Evolutionary conservation across 177 flowering plant species (phyloP), one percentile per base, ranked within the genome.

Genomic region (Vitis hybrid): DNA sequence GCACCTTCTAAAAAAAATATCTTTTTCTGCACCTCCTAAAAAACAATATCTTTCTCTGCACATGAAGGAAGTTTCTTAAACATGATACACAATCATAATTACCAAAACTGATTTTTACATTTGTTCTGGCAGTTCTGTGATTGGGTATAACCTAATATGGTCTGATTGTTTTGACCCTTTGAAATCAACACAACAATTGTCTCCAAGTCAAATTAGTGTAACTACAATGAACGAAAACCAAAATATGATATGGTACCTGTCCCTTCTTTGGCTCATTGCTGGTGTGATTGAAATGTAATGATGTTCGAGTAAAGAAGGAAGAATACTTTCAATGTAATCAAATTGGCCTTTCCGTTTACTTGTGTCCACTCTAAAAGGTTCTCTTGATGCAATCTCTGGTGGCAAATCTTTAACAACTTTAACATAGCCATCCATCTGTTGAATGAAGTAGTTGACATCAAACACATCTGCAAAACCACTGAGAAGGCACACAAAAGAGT

Each of bases 401-500:
- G 98, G 98, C 81, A 93, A 65, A 63, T 87, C 93, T 74, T 89
- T 90, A 10, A 86, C 86, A 67, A 95, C 89, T 52, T 81, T 75
- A 56, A 88, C 74, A 80, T 84, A 93, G 63, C 89, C 90, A 70
- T 77, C 77, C 88, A 89, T 83, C 76, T 89, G 82, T 68, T 85
- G 77, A 68, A 90, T 85, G 91, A 93, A 95, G 81, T 86, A 88
- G 58, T 93, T 90, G n/a, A 87, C 97, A 83, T 95, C 99, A 85
- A 93, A 95, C 26, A 91, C 92, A 90, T 93, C 99, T 86, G 90
- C 94, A 88, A 95, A 95, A 69, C 96, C 99, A 84, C 98, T 95
- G 95, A 29, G 45, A 58, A 16, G 53, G 45, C 45, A 71, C 68
- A 71, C 31, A 29, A 62, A 74, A 61, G 62, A 19, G 21, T 75